A percentile compares a stretch with the other conserved stretches of the same genome.
Conservation (phyloP, 1,284 basidiomycete genomes). For the Lignosus rhinocerotis region DNA sequence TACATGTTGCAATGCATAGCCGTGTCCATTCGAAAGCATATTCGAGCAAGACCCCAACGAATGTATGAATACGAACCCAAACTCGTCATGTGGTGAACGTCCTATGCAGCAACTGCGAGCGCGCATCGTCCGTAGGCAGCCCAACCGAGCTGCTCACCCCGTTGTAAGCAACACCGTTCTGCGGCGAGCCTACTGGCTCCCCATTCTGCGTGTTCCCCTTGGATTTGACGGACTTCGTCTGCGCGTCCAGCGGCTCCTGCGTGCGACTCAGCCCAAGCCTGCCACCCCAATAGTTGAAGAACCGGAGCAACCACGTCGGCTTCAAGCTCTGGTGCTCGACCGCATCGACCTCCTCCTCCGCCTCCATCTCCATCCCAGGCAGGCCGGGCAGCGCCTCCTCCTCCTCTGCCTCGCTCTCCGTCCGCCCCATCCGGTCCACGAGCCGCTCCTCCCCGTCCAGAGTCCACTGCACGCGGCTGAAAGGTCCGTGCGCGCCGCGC, state of each 20-base stretch:
- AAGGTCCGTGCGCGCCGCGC: conserved; percentile 55
- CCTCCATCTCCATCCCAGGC: conserved; percentile 33
- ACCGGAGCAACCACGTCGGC: conserved; percentile 71
- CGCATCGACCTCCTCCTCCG: conserved; percentile 53
- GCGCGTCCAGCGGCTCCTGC: conserved; percentile 9
- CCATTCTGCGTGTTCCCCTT: not conserved
- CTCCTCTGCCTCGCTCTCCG: conserved; percentile 75
- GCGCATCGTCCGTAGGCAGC: conserved; percentile 6
- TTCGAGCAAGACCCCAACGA: conserved; percentile 4
- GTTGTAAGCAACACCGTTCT: not conserved
- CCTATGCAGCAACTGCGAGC: conserved; percentile 15
- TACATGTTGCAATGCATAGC: conserved; percentile 29
- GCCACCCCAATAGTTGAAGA: conserved; percentile 73
- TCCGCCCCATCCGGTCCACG: conserved; percentile 68
- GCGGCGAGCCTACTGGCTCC: not conserved
- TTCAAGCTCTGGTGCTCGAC: conserved; percentile 59
- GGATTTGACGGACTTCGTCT: not conserved
- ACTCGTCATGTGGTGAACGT: conserved; percentile 12
- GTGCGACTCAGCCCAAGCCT: conserved; percentile 37
- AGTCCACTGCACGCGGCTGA: conserved; percentile 67
- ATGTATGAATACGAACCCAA: not conserved
- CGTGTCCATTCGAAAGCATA: conserved; percentile 19
- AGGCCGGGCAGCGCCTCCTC: conserved; percentile 48
- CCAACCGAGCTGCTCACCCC: conserved; percentile 19
- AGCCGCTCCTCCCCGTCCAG: conserved; percentile 59